A percentile compares a stretch with the other conserved stretches of the same genome.
Conservation (phyloP, 2,329 filamentous ascomycete genomes). For the Decorospora gaudefroyi region DNA sequence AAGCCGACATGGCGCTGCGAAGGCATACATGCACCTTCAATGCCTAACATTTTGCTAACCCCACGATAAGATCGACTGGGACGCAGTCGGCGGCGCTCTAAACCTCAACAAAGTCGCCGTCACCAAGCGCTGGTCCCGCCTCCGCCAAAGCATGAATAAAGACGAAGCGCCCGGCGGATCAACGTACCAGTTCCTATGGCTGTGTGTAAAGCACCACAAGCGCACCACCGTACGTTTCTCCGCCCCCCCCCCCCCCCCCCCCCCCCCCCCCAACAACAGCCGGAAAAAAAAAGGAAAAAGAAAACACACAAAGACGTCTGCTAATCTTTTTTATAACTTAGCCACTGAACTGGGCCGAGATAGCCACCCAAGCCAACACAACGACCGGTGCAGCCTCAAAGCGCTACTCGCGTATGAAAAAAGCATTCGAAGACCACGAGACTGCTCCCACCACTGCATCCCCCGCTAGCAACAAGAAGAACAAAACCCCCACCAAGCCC, state of each 20-base stretch:
- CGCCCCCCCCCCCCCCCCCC: neutral
- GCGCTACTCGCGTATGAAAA: slow-evolving; percentile 43
- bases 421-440: slow-evolving; percentile 31
- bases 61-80: slow-evolving; percentile 41
- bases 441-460: slow-evolving; percentile 8
- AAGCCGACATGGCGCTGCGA: no score
- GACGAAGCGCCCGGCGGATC: slow-evolving; percentile 20
- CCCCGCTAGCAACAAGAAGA: neutral
- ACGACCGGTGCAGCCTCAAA: slow-evolving; percentile 41
- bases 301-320: neutral
- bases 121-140: slow-evolving; percentile 43
- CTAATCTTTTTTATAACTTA: neutral
- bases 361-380: slow-evolving; percentile 34
- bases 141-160: slow-evolving; percentile 33
- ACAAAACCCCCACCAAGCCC: slow-evolving; percentile 5
- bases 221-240: slow-evolving; percentile 27
- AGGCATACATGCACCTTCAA: no score
- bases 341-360: slow-evolving; percentile 36
- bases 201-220: slow-evolving; percentile 34
- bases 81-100: slow-evolving; percentile 29
- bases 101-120: slow-evolving; percentile 33
- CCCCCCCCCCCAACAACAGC: no score
- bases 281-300: no score
- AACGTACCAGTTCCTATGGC: slow-evolving; percentile 37
- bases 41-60: slow-evolving; percentile 12